phyloP scores from a whole-genome alignment of 176 grass and related monocot genomes.

The Triticum aestivum region IWGSC_CS_RefSeq_v2.1 NC_057801.1:392905108-392905607 shows the following conservation, averaged over 20 bases:
- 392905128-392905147: too few species aligned
- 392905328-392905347: background rate
- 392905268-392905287: background rate
- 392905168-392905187: too few species aligned
- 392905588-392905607: slow-evolving; percentile 7
- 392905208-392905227: too few species aligned
- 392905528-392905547: slow-evolving; percentile 1
- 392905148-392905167: too few species aligned
- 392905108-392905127: too few species aligned
- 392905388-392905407: slow-evolving; percentile 11
- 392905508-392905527: background rate
- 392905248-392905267: background rate
- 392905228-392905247: too few species aligned
- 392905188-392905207: too few species aligned
- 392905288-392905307: slow-evolving; percentile 13
- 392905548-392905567: background rate
- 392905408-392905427: background rate
- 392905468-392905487: slow-evolving; percentile 17
- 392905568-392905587: slow-evolving; percentile 28
- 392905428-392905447: slow-evolving; percentile 26
- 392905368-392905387: slow-evolving; percentile 32
- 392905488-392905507: slow-evolving; percentile 10
- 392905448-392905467: slow-evolving; percentile 41
- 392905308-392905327: background rate
- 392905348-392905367: background rate